These are phyloP conservation scores for Parietaria judaica DNA, from an alignment of 306 rosid genomes.

Conservation along the genomic window DNA sequence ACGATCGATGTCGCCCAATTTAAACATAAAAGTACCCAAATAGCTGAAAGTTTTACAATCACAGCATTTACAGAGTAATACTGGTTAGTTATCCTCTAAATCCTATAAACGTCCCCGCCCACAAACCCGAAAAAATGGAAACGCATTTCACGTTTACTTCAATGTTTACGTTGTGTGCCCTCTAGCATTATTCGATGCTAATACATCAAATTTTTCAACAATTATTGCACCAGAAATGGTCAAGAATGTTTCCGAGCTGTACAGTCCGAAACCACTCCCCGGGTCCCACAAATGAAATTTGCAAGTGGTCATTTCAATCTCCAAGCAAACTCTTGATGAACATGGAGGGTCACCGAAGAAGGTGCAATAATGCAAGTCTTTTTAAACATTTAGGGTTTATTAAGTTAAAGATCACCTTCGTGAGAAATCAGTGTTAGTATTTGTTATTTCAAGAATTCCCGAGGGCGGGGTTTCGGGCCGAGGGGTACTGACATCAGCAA, in stretches of 20 bases:
- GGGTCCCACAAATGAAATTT: background rate
- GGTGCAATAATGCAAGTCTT: slow-evolving; percentile 19
- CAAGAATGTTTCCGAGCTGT: slow-evolving; percentile 32
- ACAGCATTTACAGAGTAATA: slow-evolving; percentile 29
- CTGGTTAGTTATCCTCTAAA: slow-evolving; percentile 10
- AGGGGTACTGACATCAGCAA: slow-evolving; percentile 32
- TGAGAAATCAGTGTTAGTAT: slow-evolving; percentile 34
- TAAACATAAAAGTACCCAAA: slow-evolving; percentile 8
- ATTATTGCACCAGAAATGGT: slow-evolving; percentile 25
- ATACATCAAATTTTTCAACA: slow-evolving; percentile 15
- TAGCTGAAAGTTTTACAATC: slow-evolving; percentile 20
- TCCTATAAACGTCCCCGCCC: slow-evolving; percentile 13
- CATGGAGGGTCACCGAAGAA: slow-evolving; percentile 18
- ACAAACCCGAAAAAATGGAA: slow-evolving; percentile 17
- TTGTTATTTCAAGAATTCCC: slow-evolving; percentile 42
- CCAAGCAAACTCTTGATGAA: slow-evolving; percentile 15
- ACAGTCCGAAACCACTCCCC: slow-evolving; percentile 36
- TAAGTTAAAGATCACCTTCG: slow-evolving; percentile 36
- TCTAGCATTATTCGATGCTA: slow-evolving; percentile 23
- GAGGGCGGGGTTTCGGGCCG: slow-evolving; percentile 37
- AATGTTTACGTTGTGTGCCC: slow-evolving; percentile 13
- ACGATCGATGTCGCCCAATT: background rate
- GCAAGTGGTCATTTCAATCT: background rate
- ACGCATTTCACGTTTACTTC: slow-evolving; percentile 21
- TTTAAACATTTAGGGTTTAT: slow-evolving; percentile 10